These are phyloP conservation scores for Botryosphaeria agaves DNA, from an alignment of 2,329 filamentous ascomycete genomes.

Conservation along the genomic window DNA sequence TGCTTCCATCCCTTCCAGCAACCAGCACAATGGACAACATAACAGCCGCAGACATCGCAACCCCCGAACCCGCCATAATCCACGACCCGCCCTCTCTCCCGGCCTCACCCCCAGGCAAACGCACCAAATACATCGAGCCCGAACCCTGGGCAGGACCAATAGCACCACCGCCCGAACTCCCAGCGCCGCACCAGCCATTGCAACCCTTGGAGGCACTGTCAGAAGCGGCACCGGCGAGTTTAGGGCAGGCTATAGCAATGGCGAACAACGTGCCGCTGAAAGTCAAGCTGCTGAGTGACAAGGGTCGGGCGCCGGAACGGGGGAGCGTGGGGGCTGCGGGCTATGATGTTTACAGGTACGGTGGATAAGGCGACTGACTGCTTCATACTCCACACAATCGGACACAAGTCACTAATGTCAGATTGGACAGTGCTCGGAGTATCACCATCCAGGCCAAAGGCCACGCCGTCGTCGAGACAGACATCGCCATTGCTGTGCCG, in stretches of 20 bases:
- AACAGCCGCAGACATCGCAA: conserved; percentile 12
- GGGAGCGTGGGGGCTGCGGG: conserved; percentile 82
- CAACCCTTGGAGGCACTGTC: neutral
- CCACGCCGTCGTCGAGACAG: conserved; percentile 76
- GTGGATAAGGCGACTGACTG: too few species aligned
- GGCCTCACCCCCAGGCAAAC: conserved; percentile 62
- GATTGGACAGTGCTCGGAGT: conserved; percentile 43
- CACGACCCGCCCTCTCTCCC: conserved; percentile 41
- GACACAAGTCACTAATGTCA: too few species aligned
- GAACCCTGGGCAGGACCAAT: conserved; percentile 12
- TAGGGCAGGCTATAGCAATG: conserved; percentile 7
- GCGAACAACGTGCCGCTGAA: conserved; percentile 32
- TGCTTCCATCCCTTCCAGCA: neutral
- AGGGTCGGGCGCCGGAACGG: conserved; percentile 69
- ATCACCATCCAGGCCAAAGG: conserved; percentile 65
- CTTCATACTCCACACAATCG: too few species aligned
- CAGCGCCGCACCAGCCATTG: neutral
- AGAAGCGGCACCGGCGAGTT: neutral
- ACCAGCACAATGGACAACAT: conserved; percentile 10
- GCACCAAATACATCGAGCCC: conserved; percentile 47
- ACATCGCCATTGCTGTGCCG: conserved; percentile 80
- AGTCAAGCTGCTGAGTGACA: conserved; percentile 72
- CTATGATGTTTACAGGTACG: conserved; percentile 69
- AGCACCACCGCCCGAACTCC: conserved; percentile 18
- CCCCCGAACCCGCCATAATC: conserved; percentile 6